phyloP scores from a whole-genome alignment of 1,139 yeast genomes.

The Waltiozyma solani region DNA sequence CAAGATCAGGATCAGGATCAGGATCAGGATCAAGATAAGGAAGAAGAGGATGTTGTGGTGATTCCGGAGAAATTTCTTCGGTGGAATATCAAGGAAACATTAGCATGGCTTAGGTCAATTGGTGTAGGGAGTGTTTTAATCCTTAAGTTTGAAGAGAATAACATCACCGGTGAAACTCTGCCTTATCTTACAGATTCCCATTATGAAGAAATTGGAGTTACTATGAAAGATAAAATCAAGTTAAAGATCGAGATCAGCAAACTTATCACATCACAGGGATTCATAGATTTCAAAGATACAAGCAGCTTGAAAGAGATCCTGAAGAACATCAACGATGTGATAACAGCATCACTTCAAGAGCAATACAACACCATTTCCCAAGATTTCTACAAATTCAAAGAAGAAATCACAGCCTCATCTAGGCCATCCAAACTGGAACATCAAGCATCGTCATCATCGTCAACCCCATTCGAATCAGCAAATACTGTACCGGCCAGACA shows the following conservation, averaged over 20 bases:
- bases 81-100: background rate
- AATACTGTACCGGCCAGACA: background rate
- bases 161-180: conserved; percentile 52
- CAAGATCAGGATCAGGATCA: too few relatives aligned
- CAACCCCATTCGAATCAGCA: background rate
- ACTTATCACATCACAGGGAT: conserved; percentile 20
- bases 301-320: conserved; percentile 24
- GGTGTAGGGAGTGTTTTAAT: background rate
- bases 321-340: conserved; percentile 20
- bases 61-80: too few relatives aligned
- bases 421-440: too few relatives aligned
- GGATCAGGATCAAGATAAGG: too few relatives aligned
- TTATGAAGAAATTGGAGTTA: conserved; percentile 47
- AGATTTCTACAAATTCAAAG: conserved; percentile 13
- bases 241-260: conserved; percentile 41
- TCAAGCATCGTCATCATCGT: too few relatives aligned
- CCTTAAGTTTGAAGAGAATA: conserved; percentile 35
- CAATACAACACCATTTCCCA: conserved; percentile 18
- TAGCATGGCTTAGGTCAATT: background rate
- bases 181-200: conserved; percentile 52
- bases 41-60: too few relatives aligned
- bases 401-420: conserved; percentile 21
- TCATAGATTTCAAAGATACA: conserved; percentile 22
- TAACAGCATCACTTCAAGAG: conserved; percentile 29
- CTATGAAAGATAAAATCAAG: conserved; percentile 32